A percentile compares a stretch with the other conserved stretches of the same genome.
phyloP scores from a whole-genome alignment of 164 flowering plant genomes.

The Annona squamosa region DNA sequence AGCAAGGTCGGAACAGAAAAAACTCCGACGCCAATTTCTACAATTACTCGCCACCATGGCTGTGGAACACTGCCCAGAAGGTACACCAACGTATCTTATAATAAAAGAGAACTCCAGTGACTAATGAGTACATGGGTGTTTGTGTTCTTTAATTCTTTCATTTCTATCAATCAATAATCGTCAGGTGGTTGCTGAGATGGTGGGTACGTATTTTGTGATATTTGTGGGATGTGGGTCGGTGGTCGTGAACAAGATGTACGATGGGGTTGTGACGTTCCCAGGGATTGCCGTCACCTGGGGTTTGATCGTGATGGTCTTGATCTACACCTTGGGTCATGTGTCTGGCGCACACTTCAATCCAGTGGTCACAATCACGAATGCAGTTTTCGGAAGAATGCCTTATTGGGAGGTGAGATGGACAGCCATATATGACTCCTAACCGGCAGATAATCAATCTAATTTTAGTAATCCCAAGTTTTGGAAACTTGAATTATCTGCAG shows the following conservation, averaged over 20 bases:
- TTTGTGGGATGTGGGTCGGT: conserved; percentile 54
- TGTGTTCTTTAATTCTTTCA: neutral
- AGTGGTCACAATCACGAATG: conserved; percentile 52
- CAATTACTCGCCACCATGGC: neutral
- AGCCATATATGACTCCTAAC: too few relatives aligned
- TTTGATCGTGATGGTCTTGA: conserved; percentile 48
- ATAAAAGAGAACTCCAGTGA: neutral
- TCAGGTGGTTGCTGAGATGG: conserved; percentile 49
- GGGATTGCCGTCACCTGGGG: conserved; percentile 61
- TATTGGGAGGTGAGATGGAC: conserved; percentile 35
- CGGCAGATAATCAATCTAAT: too few relatives aligned
- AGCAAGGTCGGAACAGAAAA: neutral
- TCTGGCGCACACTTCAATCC: conserved; percentile 66
- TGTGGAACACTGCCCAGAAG: neutral
- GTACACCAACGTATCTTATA: neutral
- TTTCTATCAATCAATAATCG: neutral
- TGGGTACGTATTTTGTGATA: conserved; percentile 53
- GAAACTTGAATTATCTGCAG: conserved; percentile 28
- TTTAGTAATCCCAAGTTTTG: neutral
- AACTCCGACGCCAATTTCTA: neutral
- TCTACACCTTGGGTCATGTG: conserved; percentile 48
- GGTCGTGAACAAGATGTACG: conserved; percentile 31
- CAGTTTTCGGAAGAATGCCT: conserved; percentile 45
- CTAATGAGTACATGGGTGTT: neutral
- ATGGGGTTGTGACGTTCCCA: conserved; percentile 33